phyloP scores from a whole-genome alignment of 139 green algal species.

The Raphidocelis subcapitata region DNA sequence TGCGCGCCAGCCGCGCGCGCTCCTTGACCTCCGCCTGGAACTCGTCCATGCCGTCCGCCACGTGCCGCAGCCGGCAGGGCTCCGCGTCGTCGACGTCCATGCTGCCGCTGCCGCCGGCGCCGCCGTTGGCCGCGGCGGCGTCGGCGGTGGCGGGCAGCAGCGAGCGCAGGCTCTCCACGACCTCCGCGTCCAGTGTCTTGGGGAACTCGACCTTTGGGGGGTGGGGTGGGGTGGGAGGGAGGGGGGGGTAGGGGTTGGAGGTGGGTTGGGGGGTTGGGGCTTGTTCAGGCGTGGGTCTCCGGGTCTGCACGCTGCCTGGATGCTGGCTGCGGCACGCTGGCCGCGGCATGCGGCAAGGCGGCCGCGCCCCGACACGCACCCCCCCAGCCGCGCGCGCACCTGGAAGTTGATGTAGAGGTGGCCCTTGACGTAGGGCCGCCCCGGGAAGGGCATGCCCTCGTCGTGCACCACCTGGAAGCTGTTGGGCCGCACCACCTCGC shows the following conservation, averaged over 20 bases:
- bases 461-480: constrained; percentile 73
- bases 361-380: no score
- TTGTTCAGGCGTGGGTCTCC: no score
- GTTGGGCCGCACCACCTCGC: constrained; percentile 93
- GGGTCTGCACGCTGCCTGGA: no score
- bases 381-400: constrained; percentile 9
- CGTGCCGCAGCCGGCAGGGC: constrained; percentile 54
- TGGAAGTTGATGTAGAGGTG: constrained; percentile 94
- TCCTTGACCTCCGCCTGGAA: constrained; percentile 90
- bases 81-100: constrained; percentile 82
- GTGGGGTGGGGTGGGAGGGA: no score
- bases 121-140: background rate
- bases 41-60: constrained; percentile 55
- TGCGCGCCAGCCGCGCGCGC: constrained; percentile 54
- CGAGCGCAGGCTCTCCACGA: constrained; percentile 33
- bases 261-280: no score
- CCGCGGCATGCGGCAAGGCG: no score
- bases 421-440: constrained; percentile 87
- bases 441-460: constrained; percentile 96
- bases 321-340: no score
- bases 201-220: constrained; percentile 78
- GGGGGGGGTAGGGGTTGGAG: no score
- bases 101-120: constrained; percentile 14
- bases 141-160: constrained; percentile 3
- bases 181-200: constrained; percentile 41